These are phyloP conservation scores for Chrysanthemum seticuspe DNA, from an alignment of 129 eudicot genomes.

Conservation along the genomic window DNA sequence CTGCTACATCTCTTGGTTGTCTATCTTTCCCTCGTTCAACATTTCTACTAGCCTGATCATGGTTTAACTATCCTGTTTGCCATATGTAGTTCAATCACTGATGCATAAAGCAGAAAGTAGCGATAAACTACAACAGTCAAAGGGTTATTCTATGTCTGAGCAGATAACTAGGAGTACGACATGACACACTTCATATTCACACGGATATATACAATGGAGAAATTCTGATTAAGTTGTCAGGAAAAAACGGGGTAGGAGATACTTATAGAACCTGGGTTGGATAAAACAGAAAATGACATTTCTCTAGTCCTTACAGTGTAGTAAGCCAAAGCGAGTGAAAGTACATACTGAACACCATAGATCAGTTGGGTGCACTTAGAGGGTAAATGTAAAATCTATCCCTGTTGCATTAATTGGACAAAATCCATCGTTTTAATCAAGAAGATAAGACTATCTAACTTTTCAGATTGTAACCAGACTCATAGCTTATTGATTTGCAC, in stretches of 20 bases:
- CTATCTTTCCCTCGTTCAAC: slow-evolving; percentile 4
- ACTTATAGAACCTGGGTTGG: not conserved
- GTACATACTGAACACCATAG: not conserved
- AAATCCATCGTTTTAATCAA: not conserved
- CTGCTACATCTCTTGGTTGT: not conserved
- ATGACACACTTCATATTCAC: no score
- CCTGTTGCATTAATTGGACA: slow-evolving; percentile 1
- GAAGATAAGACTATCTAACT: not conserved
- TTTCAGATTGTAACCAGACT: not conserved
- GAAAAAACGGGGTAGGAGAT: not conserved
- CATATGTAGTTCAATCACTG: no score
- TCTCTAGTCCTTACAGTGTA: not conserved
- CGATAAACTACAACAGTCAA: not conserved
- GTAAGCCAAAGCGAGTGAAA: slow-evolving; percentile 6
- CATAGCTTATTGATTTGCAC: not conserved
- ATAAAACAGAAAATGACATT: slow-evolving; percentile 2
- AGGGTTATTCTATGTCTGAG: not conserved
- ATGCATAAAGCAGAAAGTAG: not conserved
- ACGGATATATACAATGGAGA: no score
- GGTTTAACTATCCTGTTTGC: not conserved
- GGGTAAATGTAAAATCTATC: not conserved
- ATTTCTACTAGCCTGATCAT: slow-evolving; percentile 2
- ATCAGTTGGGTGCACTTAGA: not conserved
- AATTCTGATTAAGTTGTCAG: not conserved
- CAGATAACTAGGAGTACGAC: no score